Evolutionary conservation across 1,284 basidiomycete genomes (phyloP), one percentile per base, ranked within the genome.

Genomic region (Polyporus tsugae): DNA sequence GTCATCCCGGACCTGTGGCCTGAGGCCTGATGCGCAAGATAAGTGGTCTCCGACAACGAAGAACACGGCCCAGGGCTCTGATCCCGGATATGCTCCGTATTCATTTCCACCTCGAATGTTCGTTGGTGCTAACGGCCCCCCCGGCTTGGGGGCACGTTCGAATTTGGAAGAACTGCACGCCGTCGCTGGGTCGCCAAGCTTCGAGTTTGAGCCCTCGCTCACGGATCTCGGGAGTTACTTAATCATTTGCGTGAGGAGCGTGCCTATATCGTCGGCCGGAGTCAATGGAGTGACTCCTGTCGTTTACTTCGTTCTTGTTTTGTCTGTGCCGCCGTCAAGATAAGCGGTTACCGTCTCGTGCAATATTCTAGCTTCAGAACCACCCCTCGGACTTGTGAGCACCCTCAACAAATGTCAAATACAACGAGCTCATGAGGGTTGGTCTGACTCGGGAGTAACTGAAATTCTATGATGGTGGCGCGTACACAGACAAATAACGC

Each of bases 11-110:
- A 17, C 55, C 53, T 38, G 55, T n/a, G n/a, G n/a, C n/a, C n/a
- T n/a, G n/a, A n/a, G n/a, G n/a, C n/a, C n/a, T n/a, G n/a, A 58
- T 58, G 55, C 11, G 19, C 55, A 36, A 38, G 29, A 33, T 53
- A n/a, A n/a, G n/a, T n/a, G n/a, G n/a, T n/a, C n/a, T n/a, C n/a
- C n/a, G n/a, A n/a, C 11, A 46, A 46, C 13, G 1, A 7, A 19
- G 44, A n/a, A 29, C 38, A 13, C 9, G 39, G 9, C 29, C 42
- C 61, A 35, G 36, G 35, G n/a, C 62, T 65, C 65, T 73, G 72
- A 69, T 73, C 38, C 62, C 72, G 72, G 72, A 60, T 73, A 73
- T 73, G 72, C 59, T 73, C 72, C 72, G 72, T 70, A 64, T 65
- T 57, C 63, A 61, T 70, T 70, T 67, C 68, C 62, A 65, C 41